Conservation (phyloP, 73 alveolate genomes). For the Blepharisma japonicum region DNA sequence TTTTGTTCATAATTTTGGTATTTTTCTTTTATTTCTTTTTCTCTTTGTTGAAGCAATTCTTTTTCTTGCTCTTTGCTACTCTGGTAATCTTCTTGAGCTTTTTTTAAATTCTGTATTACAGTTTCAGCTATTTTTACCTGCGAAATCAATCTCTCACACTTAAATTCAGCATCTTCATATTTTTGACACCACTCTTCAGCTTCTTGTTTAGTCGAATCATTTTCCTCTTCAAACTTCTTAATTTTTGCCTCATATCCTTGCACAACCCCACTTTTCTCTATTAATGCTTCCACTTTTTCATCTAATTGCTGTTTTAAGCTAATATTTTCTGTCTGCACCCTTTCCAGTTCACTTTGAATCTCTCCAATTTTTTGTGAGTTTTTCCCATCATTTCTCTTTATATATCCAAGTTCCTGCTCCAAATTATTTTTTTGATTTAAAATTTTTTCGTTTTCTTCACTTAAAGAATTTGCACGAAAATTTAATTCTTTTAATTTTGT, state of each 20-base stretch:
- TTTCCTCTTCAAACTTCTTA: not conserved
- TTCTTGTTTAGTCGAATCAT: too few relatives aligned
- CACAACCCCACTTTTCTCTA: too few relatives aligned
- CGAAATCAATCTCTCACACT: not conserved
- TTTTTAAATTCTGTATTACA: not conserved
- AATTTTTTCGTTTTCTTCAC: not conserved
- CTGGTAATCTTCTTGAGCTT: constrained; percentile 4
- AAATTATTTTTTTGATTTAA: not conserved
- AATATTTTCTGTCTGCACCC: too few relatives aligned
- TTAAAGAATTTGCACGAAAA: not conserved
- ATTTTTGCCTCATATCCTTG: too few relatives aligned
- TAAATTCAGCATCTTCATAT: not conserved
- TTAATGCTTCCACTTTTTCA: too few relatives aligned
- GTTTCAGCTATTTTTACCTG: not conserved
- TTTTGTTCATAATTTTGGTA: not conserved
- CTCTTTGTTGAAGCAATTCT: not conserved
- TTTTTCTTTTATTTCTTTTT: not conserved
- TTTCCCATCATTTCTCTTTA: not conserved
- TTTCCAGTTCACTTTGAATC: too few relatives aligned
- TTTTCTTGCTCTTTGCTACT: not conserved
- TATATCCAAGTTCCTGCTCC: not conserved
- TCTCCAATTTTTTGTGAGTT: too few relatives aligned
- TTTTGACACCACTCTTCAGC: not conserved
- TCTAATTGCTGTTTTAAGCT: too few relatives aligned
- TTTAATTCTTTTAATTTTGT: not conserved